These are phyloP conservation scores for Eimeria zaria DNA, from an alignment of 169 alveolate genomes.

Conservation along the genomic window DNA sequence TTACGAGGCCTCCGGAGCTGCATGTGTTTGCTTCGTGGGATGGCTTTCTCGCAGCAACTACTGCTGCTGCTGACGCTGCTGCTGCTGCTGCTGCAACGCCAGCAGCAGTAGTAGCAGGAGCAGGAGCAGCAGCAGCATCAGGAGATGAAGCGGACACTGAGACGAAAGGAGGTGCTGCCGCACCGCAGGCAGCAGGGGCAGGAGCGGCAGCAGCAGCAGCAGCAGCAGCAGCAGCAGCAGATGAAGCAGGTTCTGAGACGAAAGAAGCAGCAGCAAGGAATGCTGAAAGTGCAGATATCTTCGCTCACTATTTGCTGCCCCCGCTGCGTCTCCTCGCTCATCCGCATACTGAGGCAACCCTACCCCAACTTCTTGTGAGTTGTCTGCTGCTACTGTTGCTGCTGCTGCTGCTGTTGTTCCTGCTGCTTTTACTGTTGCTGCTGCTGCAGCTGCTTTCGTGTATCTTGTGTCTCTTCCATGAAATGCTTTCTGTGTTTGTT, in stretches of 20 bases:
- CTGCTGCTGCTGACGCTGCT: too few species aligned
- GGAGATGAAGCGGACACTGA: too few species aligned
- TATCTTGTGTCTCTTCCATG: not conserved
- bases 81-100: not conserved
- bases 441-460: constrained; percentile 16
- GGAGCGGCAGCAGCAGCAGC: constrained; percentile 7
- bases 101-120: constrained; percentile 29
- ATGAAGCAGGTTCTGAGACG: not conserved
- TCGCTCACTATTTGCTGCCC: constrained; percentile 1
- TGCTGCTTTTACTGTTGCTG: not conserved
- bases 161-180: too few species aligned
- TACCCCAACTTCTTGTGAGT: constrained; percentile 3
- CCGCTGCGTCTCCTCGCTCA: constrained; percentile 64
- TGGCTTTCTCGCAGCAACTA: constrained; percentile 22
- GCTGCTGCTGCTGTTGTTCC: not conserved
- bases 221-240: not conserved
- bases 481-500: not conserved
- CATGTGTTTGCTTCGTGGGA: constrained; percentile 79
- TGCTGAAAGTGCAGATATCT: not conserved
- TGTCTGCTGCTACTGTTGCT: not conserved
- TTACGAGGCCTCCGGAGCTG: constrained; percentile 70
- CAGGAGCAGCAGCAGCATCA: not conserved
- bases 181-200: not conserved
- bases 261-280: not conserved
- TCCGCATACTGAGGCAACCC: constrained; percentile 26